Evolutionary conservation across 352 stramenopile species (phyloP).

Genomic region (Pythium insidiosum): DNA sequence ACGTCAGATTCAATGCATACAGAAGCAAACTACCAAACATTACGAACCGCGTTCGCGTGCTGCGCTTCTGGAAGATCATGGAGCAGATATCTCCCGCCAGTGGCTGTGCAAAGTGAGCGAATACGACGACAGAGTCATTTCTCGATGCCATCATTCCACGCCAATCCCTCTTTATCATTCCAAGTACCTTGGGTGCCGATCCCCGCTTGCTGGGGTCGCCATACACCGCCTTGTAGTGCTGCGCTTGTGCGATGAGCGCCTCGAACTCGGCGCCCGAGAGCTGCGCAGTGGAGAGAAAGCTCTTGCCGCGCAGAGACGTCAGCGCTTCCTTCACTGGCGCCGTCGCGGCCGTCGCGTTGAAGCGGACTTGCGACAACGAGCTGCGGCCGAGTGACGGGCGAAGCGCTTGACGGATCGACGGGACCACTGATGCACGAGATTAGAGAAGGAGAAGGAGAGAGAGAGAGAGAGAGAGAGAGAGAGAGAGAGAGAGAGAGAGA

Average conservation of each 20-base stretch:
- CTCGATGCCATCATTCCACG: too few species aligned
- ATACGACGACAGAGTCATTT: too few species aligned
- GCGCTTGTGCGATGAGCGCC: constrained; percentile 53
- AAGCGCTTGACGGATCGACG: too few species aligned
- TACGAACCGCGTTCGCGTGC: constrained; percentile 72
- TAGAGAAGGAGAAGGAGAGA: neutral
- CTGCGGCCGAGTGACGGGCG: too few species aligned
- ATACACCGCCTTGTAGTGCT: constrained; percentile 66
- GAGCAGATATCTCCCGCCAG: constrained; percentile 76
- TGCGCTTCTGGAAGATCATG: constrained; percentile 94
- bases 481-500: neutral
- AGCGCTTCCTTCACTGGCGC: constrained; percentile 15
- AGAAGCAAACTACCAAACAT: too few species aligned
- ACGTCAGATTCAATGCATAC: neutral
- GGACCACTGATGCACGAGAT: neutral
- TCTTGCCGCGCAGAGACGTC: constrained; percentile 41
- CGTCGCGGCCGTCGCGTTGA: neutral
- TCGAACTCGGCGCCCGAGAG: constrained; percentile 46
- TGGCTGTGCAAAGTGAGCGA: too few species aligned
- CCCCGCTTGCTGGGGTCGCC: constrained; percentile 42
- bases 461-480: neutral
- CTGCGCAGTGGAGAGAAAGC: constrained; percentile 69
- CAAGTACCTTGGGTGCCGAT: constrained; percentile 31
- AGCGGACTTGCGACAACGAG: too few species aligned
- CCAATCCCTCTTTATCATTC: too few species aligned